Conservation (phyloP, 176 grass and related monocot genomes). For the Musa troglodytarum region DNA sequence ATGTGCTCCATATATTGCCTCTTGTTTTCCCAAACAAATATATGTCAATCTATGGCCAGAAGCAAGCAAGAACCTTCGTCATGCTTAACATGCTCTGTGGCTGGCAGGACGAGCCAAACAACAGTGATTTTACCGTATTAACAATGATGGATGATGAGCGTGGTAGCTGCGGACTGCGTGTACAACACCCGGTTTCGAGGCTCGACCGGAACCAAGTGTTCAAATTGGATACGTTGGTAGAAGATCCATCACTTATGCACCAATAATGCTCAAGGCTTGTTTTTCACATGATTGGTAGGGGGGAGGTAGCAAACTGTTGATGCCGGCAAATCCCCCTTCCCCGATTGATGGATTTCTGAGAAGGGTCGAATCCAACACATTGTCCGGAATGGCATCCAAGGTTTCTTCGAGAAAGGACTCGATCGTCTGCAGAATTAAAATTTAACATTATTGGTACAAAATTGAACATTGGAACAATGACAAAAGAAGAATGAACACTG, state of each 20-base stretch:
- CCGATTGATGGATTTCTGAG: conserved; percentile 20
- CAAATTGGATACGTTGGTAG: background rate
- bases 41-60: background rate
- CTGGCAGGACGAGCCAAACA: background rate
- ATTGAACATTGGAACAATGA: too few species aligned
- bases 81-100: background rate
- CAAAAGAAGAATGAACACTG: too few species aligned
- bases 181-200: background rate
- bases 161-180: background rate
- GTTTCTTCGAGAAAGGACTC: conserved; percentile 83
- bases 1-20: background rate
- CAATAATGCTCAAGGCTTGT: background rate
- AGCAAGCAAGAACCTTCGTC: background rate
- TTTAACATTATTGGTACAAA: background rate
- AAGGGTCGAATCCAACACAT: conserved; percentile 50
- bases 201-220: background rate
- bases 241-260: too few species aligned
- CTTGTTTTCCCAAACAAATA: background rate
- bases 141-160: background rate
- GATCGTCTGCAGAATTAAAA: conserved; percentile 44
- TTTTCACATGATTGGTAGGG: conserved; percentile 26
- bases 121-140: background rate
- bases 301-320: conserved; percentile 45
- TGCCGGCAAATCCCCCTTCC: conserved; percentile 45
- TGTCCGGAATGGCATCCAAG: conserved; percentile 51